A percentile compares a stretch with the other conserved stretches of the same genome.
Evolutionary conservation across 768 basidiomycete genomes (phyloP).

Genomic region (Kwoniella pini): DNA sequence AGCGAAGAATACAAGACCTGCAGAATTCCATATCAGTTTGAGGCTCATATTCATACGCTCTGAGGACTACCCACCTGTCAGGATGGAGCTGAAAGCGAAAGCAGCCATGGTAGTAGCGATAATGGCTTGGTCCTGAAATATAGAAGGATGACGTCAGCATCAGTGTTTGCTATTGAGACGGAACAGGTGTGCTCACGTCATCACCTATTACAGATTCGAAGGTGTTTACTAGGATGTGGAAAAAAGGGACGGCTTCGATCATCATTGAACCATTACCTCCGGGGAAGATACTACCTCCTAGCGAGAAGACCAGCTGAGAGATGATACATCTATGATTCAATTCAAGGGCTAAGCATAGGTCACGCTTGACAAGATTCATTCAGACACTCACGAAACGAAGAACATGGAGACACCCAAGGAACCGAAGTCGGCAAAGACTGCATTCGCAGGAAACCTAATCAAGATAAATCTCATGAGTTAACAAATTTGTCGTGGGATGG

Average conservation of each 20-base stretch:
- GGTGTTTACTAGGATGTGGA: conserved; percentile 80
- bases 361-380: background rate
- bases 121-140: conserved; percentile 60
- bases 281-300: conserved; percentile 84
- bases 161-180: background rate
- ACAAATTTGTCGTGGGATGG: background rate
- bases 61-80: conserved; percentile 66
- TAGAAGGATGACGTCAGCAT: background rate
- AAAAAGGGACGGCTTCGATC: conserved; percentile 98
- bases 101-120: conserved; percentile 91
- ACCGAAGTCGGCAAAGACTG: conserved; percentile 77
- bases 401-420: conserved; percentile 94
- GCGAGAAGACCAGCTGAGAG: conserved; percentile 78
- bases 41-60: background rate
- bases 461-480: background rate
- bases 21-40: background rate
- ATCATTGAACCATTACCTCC: conserved; percentile 63
- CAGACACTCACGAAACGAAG: conserved; percentile 68
- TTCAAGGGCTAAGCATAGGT: background rate
- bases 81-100: conserved; percentile 78
- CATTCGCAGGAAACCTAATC: conserved; percentile 75
- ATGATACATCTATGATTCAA: conserved; percentile 64
- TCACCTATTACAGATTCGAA: conserved; percentile 74
- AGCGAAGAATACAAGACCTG: conserved; percentile 79
- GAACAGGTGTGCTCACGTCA: conserved; percentile 56